phyloP scores from a whole-genome alignment of 1,284 basidiomycete species.

The Malassezia japonica region DNA sequence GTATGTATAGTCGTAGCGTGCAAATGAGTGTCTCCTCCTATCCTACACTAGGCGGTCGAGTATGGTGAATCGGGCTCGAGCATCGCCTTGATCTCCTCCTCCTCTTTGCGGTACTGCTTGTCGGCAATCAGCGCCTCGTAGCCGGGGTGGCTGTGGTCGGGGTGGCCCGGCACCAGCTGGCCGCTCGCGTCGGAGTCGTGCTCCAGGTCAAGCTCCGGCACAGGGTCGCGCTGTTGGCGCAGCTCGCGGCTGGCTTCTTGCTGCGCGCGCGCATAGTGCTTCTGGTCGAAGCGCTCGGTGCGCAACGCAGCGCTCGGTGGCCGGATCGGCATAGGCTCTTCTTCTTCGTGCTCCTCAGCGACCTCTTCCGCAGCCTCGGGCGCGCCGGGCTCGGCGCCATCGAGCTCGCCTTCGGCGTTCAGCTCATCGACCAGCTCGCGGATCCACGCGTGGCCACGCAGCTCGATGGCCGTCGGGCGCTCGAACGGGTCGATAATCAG shows the following conservation, averaged over 20 bases:
- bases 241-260: no score
- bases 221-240: background rate
- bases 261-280: background rate
- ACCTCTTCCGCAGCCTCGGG: background rate
- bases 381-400: background rate
- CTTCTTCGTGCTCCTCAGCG: background rate
- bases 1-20: background rate
- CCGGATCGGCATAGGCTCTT: no score
- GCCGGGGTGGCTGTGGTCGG: constrained; percentile 19
- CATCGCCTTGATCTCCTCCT: constrained; percentile 28
- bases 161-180: constrained; percentile 2
- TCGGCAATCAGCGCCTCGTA: constrained; percentile 31
- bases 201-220: no score
- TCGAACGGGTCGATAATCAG: constrained; percentile 75
- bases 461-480: constrained; percentile 73
- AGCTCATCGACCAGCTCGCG: constrained; percentile 41
- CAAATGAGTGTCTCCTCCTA: background rate
- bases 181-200: background rate
- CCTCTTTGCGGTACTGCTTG: constrained; percentile 30
- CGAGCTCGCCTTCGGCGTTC: constrained; percentile 24
- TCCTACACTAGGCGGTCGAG: background rate
- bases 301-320: no score
- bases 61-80: constrained; percentile 22
- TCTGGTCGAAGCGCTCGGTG: background rate
- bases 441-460: constrained; percentile 86